These are phyloP conservation scores for Atkinsonella texensis DNA, from an alignment of 2,329 filamentous ascomycete species.

Conservation along the genomic window DNA sequence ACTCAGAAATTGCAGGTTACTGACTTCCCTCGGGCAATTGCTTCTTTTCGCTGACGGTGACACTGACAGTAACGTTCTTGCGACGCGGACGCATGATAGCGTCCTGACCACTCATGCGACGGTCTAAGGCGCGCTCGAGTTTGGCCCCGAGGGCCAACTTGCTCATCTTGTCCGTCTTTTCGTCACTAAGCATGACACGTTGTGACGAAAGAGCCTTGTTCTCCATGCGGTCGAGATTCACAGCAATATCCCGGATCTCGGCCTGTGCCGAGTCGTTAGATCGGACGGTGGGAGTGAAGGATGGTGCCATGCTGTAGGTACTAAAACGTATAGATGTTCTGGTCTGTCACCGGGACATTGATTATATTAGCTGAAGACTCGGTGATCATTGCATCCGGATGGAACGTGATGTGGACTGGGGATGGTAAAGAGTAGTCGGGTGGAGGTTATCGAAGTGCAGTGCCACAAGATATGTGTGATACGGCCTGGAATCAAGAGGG, in stretches of 20 bases:
- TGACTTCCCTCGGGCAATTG: conserved; percentile 24
- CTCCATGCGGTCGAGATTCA: conserved; percentile 75
- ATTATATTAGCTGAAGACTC: conserved; percentile 3
- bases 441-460: background rate
- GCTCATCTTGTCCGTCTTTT: conserved; percentile 71
- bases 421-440: background rate
- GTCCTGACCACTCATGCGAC: conserved; percentile 81
- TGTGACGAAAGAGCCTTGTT: conserved; percentile 77
- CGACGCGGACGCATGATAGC: conserved; percentile 60
- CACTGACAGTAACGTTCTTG: conserved; percentile 18
- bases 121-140: conserved; percentile 73
- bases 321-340: conserved; percentile 45
- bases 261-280: conserved; percentile 43
- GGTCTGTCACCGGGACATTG: conserved; percentile 24
- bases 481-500: background rate
- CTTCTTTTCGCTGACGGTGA: conserved; percentile 22
- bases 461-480: background rate
- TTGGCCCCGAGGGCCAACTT: conserved; percentile 85
- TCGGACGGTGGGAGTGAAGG: conserved; percentile 44
- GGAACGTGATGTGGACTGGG: background rate
- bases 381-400: background rate
- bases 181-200: conserved; percentile 56
- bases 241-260: conserved; percentile 58
- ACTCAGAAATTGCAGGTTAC: background rate
- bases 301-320: conserved; percentile 48